Base-by-base conservation (phyloP, 2,329 filamentous ascomycete species). In the Xylariomycetidae sp. region DNA sequence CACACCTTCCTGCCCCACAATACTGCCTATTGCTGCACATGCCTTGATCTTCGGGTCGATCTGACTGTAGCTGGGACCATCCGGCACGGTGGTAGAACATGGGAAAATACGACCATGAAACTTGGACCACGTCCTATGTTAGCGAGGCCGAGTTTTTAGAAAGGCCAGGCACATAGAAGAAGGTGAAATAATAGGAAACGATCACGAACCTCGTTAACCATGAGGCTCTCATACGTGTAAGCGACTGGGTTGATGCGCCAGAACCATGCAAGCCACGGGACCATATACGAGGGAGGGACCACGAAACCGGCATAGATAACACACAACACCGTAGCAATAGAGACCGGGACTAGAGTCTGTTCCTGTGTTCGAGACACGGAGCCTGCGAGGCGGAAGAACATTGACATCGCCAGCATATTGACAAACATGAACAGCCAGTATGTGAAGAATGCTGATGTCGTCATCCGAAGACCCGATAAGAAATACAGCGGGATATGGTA, bases 221-320 rank as follows among this genome's bases (percentile, higher is more conserved):
- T 73, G 13, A 88, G 62, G 2, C 76, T 72, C 53, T 88, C 84
- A 45, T 88, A 90, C 2, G 72, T 80, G 49, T 88, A 88, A 27
- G 69, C 79, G 22, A 88, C 74, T 1, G 83, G 82, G 38, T 88
- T 82, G 31, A 88, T 67, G 61, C 80, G 88, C 17, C 80, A 74
- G 33, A 89, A 82, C 85, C 85, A 89, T 17, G 75, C 64, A 30
- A 83, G 80, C 82, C 84, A 90, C 0, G 72, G 74, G 15, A 79
- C 70, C 82, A 83, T 88, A 49, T 82, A 46, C 0, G 63, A 61
- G 2, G 62, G 53, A 1, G 61, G 50, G 20, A 75, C 66, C 17
- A 66, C 59, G 49, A 82, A 80, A 37, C 75, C 79, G 0, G 79
- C 80, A 53, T 70, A 71, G 16, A 69, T 78, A 48, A 80, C 68